Evolutionary conservation across 2,329 filamentous ascomycete species (phyloP).

Genomic region (Rhytidhysteron rufulum): DNA sequence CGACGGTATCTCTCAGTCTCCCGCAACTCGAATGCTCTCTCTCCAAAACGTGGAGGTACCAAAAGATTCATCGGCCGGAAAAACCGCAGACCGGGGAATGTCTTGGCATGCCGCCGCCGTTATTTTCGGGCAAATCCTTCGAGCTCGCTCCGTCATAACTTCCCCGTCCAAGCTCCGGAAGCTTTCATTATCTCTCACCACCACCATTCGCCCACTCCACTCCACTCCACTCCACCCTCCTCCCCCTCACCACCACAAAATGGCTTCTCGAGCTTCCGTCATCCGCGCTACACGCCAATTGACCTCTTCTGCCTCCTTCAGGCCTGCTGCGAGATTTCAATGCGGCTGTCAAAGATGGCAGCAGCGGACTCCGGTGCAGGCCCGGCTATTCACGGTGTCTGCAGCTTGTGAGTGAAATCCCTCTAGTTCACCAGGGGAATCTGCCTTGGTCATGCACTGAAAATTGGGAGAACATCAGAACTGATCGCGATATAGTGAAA

Average conservation of each 20-base stretch:
- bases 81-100: background rate
- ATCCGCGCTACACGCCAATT: conserved; percentile 33
- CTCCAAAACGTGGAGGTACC: no score
- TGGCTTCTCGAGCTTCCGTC: conserved; percentile 32
- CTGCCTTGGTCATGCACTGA: background rate
- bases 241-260: conserved; percentile 11
- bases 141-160: no score
- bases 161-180: no score
- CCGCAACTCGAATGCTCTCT: no score
- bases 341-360: conserved; percentile 24
- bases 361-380: conserved; percentile 16
- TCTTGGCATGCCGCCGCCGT: no score
- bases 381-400: conserved; percentile 37
- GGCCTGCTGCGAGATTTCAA: conserved; percentile 13
- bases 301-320: conserved; percentile 20
- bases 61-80: background rate
- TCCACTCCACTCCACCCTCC: conserved; percentile 1
- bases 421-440: background rate
- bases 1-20: background rate
- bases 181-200: background rate
- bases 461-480: background rate
- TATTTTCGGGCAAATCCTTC: no score
- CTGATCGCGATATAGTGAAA: conserved; percentile 45
- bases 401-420: conserved; percentile 26
- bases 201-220: background rate